Evolutionary conservation across 176 grass and related monocot species (phyloP).

Genomic region (Carex scoparia): DNA sequence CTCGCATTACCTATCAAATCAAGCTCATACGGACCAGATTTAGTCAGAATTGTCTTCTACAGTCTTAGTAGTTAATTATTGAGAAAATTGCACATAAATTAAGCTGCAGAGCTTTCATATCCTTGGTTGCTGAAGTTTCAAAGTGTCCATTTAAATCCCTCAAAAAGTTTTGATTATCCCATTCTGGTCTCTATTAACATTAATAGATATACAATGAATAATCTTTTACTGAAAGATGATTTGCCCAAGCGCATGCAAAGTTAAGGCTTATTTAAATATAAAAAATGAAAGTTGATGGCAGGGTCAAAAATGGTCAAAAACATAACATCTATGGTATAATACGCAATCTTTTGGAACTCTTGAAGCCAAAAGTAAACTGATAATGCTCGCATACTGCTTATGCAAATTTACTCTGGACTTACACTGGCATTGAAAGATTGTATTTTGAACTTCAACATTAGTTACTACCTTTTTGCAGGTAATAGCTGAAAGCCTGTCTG

Average conservation of each 20-base stretch:
- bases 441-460: neutral
- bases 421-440: neutral
- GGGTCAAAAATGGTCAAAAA: neutral
- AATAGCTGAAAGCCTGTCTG: conserved; percentile 91
- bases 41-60: neutral
- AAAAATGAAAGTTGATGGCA: neutral
- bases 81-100: neutral
- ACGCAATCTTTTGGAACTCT: neutral
- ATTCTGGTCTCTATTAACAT: neutral
- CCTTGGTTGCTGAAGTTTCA: neutral
- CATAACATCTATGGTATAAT: neutral
- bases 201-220: neutral
- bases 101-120: neutral
- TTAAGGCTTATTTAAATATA: neutral
- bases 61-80: neutral
- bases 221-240: neutral
- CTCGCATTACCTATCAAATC: neutral
- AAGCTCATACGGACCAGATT: neutral
- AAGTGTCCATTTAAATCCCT: neutral
- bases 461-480: conserved; percentile 39
- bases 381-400: neutral
- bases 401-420: neutral
- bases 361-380: neutral
- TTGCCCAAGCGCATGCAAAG: neutral
- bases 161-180: neutral